Percentiles rank a stretch among this genome's conserved stretches.
Evolutionary conservation across 2,329 filamentous ascomycete species (phyloP).

Genomic region (Iodosphaeria phyllophila): DNA sequence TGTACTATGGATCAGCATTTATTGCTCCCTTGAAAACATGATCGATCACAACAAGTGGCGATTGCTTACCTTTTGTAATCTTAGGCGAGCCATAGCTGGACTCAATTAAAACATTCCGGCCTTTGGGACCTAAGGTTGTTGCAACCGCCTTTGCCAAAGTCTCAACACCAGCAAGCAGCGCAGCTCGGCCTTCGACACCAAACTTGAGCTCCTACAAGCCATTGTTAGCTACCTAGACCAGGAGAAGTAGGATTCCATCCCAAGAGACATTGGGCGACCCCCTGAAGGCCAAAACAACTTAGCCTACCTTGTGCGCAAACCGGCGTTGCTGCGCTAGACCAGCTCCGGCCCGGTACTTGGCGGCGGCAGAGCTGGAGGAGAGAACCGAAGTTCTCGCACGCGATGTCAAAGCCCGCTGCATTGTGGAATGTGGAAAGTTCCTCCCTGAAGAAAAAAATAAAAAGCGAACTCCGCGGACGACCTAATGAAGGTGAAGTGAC

Average conservation of each 20-base stretch:
- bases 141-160: slow-evolving; percentile 92
- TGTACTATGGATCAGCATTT: slow-evolving; percentile 14
- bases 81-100: slow-evolving; percentile 97
- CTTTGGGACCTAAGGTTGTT: slow-evolving; percentile 93
- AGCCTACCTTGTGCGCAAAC: slow-evolving; percentile 84
- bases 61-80: slow-evolving; percentile 82
- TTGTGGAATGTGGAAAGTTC: slow-evolving; percentile 29
- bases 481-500: slow-evolving; percentile 9
- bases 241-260: not conserved
- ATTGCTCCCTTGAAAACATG: not conserved
- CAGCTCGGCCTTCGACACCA: slow-evolving; percentile 79
- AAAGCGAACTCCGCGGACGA: slow-evolving; percentile 7
- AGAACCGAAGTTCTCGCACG: slow-evolving; percentile 64
- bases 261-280: not conserved
- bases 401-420: slow-evolving; percentile 90
- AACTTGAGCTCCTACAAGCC: slow-evolving; percentile 78
- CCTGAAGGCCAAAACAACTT: slow-evolving; percentile 1
- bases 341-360: slow-evolving; percentile 43
- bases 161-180: slow-evolving; percentile 85
- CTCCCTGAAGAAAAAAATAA: slow-evolving; percentile 12
- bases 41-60: not conserved
- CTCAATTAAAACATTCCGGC: slow-evolving; percentile 95
- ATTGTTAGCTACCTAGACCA: slow-evolving; percentile 4
- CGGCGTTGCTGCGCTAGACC: slow-evolving; percentile 72
- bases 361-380: slow-evolving; percentile 40